Evolutionary conservation across 495 filamentous ascomycete genomes (phyloP).

Genomic region (Tuber magnatum): DNA sequence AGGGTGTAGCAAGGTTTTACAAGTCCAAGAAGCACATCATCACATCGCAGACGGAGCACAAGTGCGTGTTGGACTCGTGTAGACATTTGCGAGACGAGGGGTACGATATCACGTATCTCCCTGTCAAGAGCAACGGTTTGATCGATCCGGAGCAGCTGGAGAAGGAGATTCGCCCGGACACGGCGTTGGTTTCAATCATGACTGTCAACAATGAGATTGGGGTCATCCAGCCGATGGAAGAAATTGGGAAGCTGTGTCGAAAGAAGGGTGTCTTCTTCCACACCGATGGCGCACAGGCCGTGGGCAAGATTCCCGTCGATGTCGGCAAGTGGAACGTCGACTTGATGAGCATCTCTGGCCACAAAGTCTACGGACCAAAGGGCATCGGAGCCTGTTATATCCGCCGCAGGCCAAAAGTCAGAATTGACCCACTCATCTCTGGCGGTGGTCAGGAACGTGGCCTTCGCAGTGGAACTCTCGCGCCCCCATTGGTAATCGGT

Average conservation of each 20-base stretch:
- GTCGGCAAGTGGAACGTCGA: conserved; percentile 97
- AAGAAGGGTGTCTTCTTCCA: conserved; percentile 95
- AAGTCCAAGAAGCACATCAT: conserved; percentile 95
- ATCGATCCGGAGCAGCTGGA: conserved; percentile 81
- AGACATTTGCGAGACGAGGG: conserved; percentile 95
- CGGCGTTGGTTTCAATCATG: conserved; percentile 91
- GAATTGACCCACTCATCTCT: conserved; percentile 90
- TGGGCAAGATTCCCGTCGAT: conserved; percentile 92
- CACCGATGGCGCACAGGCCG: conserved; percentile 92
- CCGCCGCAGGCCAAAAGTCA: conserved; percentile 79
- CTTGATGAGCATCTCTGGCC: conserved; percentile 96
- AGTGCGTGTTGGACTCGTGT: conserved; percentile 95
- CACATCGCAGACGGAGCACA: conserved; percentile 95
- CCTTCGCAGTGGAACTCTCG: conserved; percentile 84
- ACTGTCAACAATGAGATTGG: conserved; percentile 99
- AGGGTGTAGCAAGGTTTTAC: conserved; percentile 94
- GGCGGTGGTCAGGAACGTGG: conserved; percentile 95
- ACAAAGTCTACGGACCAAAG: conserved; percentile 98
- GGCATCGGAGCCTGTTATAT: conserved; percentile 96
- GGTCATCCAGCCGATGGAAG: conserved; percentile 87
- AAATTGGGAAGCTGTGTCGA: conserved; percentile 89
- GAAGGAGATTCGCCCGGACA: conserved; percentile 83
- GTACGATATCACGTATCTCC: conserved; percentile 90
- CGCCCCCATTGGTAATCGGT: conserved; percentile 79
- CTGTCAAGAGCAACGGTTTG: conserved; percentile 75